phyloP scores from a whole-genome alignment of 768 basidiomycete species.

The Mycena leptocephala region DNA sequence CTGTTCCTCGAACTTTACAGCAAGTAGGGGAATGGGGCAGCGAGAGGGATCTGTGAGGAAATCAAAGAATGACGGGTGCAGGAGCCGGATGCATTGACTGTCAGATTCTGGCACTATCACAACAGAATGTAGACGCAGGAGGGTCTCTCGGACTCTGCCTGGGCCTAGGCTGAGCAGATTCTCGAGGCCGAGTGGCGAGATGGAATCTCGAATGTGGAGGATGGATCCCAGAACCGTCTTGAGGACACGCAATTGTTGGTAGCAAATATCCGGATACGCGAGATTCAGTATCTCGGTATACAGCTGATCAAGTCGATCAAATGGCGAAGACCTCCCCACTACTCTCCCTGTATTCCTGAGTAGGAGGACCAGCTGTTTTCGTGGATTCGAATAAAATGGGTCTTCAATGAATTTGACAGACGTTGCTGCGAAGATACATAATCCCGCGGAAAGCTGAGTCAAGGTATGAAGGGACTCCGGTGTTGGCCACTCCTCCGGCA shows the following conservation, averaged over 20 bases:
- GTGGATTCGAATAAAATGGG: conserved; percentile 8
- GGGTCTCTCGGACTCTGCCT: conserved; percentile 7
- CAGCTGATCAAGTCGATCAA: conserved; percentile 29
- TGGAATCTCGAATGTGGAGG: conserved; percentile 17
- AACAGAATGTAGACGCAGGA: conserved; percentile 35
- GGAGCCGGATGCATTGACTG: conserved; percentile 21
- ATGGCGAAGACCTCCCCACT: neutral
- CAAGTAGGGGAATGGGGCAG: conserved; percentile 26
- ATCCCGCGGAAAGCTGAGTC: conserved; percentile 21
- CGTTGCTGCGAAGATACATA: conserved; percentile 43
- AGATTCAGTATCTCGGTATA: conserved; percentile 26
- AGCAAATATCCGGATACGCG: conserved; percentile 20
- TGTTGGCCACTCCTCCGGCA: conserved; percentile 2
- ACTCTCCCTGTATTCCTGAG: neutral
- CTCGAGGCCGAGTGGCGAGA: neutral
- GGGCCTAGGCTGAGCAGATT: neutral
- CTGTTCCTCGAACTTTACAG: conserved; percentile 14
- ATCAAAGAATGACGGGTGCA: conserved; percentile 42
- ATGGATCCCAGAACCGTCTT: conserved; percentile 21
- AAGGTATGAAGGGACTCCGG: conserved; percentile 14
- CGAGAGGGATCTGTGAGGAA: conserved; percentile 31
- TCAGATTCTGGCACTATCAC: conserved; percentile 22
- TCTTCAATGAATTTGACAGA: conserved; percentile 36
- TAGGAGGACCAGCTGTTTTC: conserved; percentile 1
- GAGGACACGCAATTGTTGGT: neutral